These are phyloP conservation scores for Lipomyces lipofer DNA, from an alignment of 805 yeast species.

Conservation along the genomic window DNA sequence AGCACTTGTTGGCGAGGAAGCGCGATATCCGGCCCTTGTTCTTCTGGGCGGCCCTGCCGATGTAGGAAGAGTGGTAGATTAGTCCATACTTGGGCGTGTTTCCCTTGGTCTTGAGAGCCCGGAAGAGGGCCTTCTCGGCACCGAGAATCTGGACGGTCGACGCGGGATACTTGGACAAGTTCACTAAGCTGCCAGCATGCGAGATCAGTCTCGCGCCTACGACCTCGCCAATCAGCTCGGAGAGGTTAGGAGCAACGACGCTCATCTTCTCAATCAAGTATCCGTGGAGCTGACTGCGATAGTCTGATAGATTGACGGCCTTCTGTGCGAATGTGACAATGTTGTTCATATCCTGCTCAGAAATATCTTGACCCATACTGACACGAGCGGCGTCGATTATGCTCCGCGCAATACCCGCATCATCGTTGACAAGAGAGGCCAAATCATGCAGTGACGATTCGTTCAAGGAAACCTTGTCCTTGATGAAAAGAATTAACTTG, in stretches of 20 bases:
- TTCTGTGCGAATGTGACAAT: slow-evolving; percentile 89
- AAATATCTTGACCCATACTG: slow-evolving; percentile 98
- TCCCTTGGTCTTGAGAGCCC: slow-evolving; percentile 91
- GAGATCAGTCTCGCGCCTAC: slow-evolving; percentile 98
- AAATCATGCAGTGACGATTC: slow-evolving; percentile 68
- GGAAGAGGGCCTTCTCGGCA: slow-evolving; percentile 92
- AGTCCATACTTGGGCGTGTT: slow-evolving; percentile 96
- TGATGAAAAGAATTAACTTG: slow-evolving; percentile 73
- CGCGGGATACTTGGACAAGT: slow-evolving; percentile 96
- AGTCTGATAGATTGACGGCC: slow-evolving; percentile 87
- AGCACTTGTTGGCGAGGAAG: slow-evolving; percentile 97
- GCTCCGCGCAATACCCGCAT: slow-evolving; percentile 87
- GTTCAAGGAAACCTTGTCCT: slow-evolving; percentile 79
- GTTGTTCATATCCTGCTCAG: slow-evolving; percentile 91
- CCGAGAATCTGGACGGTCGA: slow-evolving; percentile 98
- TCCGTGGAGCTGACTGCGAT: slow-evolving; percentile 78
- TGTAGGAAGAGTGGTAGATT: slow-evolving; percentile 91
- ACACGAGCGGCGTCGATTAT: slow-evolving; percentile 93
- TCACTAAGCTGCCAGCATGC: slow-evolving; percentile 97
- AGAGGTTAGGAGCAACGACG: slow-evolving; percentile 94
- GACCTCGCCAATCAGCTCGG: slow-evolving; percentile 97
- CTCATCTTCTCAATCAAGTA: slow-evolving; percentile 95
- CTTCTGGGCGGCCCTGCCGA: slow-evolving; percentile 90
- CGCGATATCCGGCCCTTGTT: slow-evolving; percentile 99
- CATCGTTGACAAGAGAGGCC: slow-evolving; percentile 87